Conservation (phyloP, 2,329 filamentous ascomycete species). For the Colletotrichum tamarilloi region DNA sequence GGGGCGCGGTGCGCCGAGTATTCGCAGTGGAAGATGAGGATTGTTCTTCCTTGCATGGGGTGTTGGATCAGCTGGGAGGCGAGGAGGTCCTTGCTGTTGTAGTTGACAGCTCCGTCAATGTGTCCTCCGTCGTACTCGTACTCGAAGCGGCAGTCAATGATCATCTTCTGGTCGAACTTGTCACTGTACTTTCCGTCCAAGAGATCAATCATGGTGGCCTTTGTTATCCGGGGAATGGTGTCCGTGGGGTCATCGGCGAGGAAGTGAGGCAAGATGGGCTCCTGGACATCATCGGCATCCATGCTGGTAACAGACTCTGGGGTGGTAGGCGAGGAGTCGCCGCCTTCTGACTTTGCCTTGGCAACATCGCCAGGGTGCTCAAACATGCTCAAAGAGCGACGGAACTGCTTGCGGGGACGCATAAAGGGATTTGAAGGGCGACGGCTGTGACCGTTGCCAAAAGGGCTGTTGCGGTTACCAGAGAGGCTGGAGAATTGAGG, state of each 20-base stretch:
- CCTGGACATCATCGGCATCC: slow-evolving; percentile 83
- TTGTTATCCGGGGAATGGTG: slow-evolving; percentile 87
- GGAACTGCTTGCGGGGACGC: slow-evolving; percentile 87
- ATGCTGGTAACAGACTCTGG: slow-evolving; percentile 76
- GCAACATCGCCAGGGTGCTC: slow-evolving; percentile 90
- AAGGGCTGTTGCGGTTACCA: slow-evolving; percentile 78
- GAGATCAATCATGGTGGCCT: slow-evolving; percentile 84
- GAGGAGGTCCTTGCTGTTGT: slow-evolving; percentile 94
- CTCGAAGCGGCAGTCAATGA: slow-evolving; percentile 98
- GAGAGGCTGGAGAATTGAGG: slow-evolving; percentile 72
- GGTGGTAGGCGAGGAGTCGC: slow-evolving; percentile 58
- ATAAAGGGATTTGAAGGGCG: slow-evolving; percentile 78
- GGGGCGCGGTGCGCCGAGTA: slow-evolving; percentile 97
- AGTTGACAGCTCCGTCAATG: slow-evolving; percentile 93
- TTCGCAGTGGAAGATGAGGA: slow-evolving; percentile 96
- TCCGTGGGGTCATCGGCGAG: slow-evolving; percentile 83
- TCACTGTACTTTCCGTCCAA: slow-evolving; percentile 86
- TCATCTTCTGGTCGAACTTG: slow-evolving; percentile 81
- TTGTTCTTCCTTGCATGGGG: slow-evolving; percentile 75
- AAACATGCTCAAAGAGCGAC: slow-evolving; percentile 97
- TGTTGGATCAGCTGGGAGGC: slow-evolving; percentile 81
- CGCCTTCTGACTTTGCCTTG: slow-evolving; percentile 75
- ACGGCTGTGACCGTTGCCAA: slow-evolving; percentile 75
- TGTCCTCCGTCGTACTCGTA: slow-evolving; percentile 98
- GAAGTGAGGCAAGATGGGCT: slow-evolving; percentile 85